Base-by-base conservation (phyloP, 2,329 filamentous ascomycete species). In the Nakataea oryzae region DNA sequence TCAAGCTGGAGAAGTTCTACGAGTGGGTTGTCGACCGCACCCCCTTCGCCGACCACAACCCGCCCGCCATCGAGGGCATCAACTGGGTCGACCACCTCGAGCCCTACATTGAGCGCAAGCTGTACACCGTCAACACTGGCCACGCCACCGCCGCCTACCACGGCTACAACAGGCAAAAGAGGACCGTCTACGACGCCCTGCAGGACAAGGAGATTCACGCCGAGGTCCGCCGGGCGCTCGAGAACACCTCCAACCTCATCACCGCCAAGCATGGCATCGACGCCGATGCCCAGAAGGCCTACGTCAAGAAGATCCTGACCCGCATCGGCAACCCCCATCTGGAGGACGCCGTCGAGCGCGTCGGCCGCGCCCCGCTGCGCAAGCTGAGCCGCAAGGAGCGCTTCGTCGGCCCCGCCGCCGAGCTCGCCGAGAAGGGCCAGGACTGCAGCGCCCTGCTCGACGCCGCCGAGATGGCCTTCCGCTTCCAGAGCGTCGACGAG, bases 71-170 rank as follows among this genome's bases (percentile, higher is more conserved):
- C 71, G 76, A 95, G 67, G 93, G 93, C 34, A 58, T 63, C 6
- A 55, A 58, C 60, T 64, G 64, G 62, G 60, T 65, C 9, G 64
- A 61, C 41, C 65, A 63, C 17, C 62, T 64, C 11, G 63, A 64
- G 30, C 63, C 61, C 27, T 64, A 64, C 29, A 62, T 65, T 27
- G 66, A 71, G 30, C 93, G 95, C 76, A 99, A 99, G 85, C 87
- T 99, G 67, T 99, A 93, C 83, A 99, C 95, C 27, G 93, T 99
- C 83, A 99, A 99, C 85, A 99, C 95, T 27, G 90, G 92, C 62
- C 95, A 99, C 74, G 95, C 95, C 64, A 96, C 93, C 9, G 93
- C 93, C 26, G 93, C 95, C 64, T 97, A 97, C 84, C 93, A 95
- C 76, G 93, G 93, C 62, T 90, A 96, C 83, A 84, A 92, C 78